Percentiles rank a stretch among this genome's conserved stretches.
These are phyloP conservation scores for Pichia californica DNA, from an alignment of 805 yeast species.

Conservation along the genomic window DNA sequence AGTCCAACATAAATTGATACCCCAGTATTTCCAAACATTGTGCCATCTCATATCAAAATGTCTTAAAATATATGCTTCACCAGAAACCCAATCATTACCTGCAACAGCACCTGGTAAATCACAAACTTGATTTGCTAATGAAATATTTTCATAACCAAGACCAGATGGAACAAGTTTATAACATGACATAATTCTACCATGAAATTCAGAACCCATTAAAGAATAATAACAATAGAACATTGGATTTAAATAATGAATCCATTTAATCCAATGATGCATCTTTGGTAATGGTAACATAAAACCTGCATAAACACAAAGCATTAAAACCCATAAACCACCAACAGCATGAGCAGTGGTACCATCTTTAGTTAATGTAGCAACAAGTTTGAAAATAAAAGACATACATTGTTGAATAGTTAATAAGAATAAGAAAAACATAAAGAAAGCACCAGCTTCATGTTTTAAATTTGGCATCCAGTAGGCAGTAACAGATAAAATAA, in stretches of 20 bases:
- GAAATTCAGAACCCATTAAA: constrained; percentile 52
- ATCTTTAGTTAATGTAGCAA: constrained; percentile 46
- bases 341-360: constrained; percentile 52
- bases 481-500: constrained; percentile 38
- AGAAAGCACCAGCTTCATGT: constrained; percentile 49
- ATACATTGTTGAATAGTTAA: constrained; percentile 42
- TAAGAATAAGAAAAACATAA: constrained; percentile 40
- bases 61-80: constrained; percentile 32
- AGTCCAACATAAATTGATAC: constrained; percentile 43
- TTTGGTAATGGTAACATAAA: constrained; percentile 35
- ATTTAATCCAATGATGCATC: constrained; percentile 57
- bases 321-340: constrained; percentile 48
- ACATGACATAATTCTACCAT: constrained; percentile 47
- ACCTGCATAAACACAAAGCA: constrained; percentile 53
- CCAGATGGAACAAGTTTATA: constrained; percentile 47
- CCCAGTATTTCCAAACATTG: constrained; percentile 44
- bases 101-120: constrained; percentile 41
- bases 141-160: constrained; percentile 41
- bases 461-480: constrained; percentile 51
- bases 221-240: constrained; percentile 44
- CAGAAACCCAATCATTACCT: constrained; percentile 22
- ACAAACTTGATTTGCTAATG: constrained; percentile 41
- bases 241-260: constrained; percentile 46
- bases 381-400: constrained; percentile 46
- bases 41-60: constrained; percentile 32